Evolutionary conservation across 1,139 yeast species (phyloP), one percentile per base, ranked within the genome.

Genomic region (Suhomyces taliae): DNA sequence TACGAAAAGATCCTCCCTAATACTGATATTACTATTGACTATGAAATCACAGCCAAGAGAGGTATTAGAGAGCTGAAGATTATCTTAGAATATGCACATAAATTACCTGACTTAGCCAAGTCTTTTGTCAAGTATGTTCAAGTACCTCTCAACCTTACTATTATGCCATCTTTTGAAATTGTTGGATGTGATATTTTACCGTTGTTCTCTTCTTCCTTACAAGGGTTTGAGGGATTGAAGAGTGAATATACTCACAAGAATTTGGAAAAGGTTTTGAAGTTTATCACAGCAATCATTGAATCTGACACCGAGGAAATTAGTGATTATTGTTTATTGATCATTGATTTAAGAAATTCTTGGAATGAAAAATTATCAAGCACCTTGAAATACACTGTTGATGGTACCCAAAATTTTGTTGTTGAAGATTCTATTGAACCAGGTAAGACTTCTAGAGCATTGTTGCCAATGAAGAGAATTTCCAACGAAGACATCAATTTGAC

Each of bases 321-420:
- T 0, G 81, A 81, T 34, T 86, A 79, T 60, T 83, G 90, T 53
- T 62, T 87, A 37, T 65, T 87, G 39, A 74, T 87, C 0, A 59
- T 89, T 32, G 96, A 89, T 58, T 63, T 89, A 48, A 76, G 87
- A 49, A 89, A 89, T 59, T 72, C 83, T 2, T 87, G 93, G 90
- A 70, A 69, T 15, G 81, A 79, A 40, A 72, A 75, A 32, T 59
- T 67, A 26, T 39, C 48, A 15, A 56, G 66, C 27, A 34, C 49
- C 0, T 56, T 70, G 26, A 41, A 54, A 8, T 58, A 61, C 37
- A 50, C 54, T n/a, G 47, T 59, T 8, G 57, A 53, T 34, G 48
- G 51, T 6, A 47, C 48, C 2, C 51, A 50, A 9, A 36, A 46
- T 12, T 63, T 69, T 52, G 51, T 43, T 11, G 52, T 66, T 7